These are phyloP conservation scores for Ziziphus jujuba DNA, from an alignment of 306 rosid genomes.

Conservation along the genomic window DNA sequence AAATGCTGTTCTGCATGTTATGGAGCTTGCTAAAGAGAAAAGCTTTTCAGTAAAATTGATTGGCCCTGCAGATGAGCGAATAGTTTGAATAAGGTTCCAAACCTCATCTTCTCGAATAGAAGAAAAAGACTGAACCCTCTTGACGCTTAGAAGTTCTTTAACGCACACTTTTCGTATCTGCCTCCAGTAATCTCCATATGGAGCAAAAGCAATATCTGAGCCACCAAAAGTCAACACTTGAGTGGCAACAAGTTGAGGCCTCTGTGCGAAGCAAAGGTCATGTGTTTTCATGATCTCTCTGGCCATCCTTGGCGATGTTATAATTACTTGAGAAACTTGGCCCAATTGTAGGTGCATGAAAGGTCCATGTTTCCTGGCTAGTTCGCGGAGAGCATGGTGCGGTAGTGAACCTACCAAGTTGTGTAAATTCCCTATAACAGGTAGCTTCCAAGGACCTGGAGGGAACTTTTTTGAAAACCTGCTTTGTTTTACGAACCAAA, in stretches of 20 bases:
- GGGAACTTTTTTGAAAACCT: not conserved
- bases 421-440: constrained; percentile 22
- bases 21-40: not conserved
- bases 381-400: not conserved
- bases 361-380: not conserved
- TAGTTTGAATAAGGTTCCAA: constrained; percentile 24
- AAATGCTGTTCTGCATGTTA: constrained; percentile 22
- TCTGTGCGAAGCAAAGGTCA: constrained; percentile 31
- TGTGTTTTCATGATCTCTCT: constrained; percentile 33
- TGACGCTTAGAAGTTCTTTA: not conserved
- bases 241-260: constrained; percentile 20
- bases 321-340: constrained; percentile 16
- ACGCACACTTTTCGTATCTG: constrained; percentile 27
- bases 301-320: constrained; percentile 40
- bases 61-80: constrained; percentile 10
- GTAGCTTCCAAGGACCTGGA: constrained; percentile 24
- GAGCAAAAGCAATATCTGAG: constrained; percentile 15
- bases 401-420: constrained; percentile 4
- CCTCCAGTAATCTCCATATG: constrained; percentile 46
- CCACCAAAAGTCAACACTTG: constrained; percentile 19
- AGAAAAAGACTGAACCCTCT: constrained; percentile 22
- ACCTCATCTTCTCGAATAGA: constrained; percentile 41
- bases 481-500: not conserved
- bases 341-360: not conserved
- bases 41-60: constrained; percentile 22